A percentile compares a stretch with the other conserved stretches of the same genome.
Conservation (phyloP, 2,329 filamentous ascomycete genomes). For the Apiospora kogelbergensis region DNA sequence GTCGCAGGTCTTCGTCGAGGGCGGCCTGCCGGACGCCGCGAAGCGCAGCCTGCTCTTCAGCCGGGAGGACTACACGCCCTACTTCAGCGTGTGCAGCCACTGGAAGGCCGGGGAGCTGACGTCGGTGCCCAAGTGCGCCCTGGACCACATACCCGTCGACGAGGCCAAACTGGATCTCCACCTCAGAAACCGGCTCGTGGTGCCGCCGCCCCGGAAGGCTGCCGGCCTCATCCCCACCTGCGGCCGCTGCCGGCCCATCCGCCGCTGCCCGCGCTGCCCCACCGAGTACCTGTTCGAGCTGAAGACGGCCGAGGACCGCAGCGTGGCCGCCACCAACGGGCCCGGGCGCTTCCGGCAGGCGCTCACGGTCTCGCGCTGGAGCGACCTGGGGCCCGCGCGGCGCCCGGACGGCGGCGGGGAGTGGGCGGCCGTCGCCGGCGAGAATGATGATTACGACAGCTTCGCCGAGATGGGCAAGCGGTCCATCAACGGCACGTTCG, state of each 20-base stretch:
- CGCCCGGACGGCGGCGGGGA: background rate
- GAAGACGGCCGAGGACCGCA: conserved; percentile 8
- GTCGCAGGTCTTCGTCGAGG: background rate
- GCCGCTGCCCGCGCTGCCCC: background rate
- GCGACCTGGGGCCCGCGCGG: background rate
- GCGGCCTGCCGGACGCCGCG: background rate
- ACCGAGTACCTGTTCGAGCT: conserved; percentile 10
- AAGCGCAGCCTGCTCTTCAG: conserved; percentile 8
- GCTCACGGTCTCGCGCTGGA: conserved; percentile 2
- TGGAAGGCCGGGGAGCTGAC: conserved; percentile 5
- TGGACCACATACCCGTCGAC: conserved; percentile 1
- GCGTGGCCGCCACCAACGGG: background rate
- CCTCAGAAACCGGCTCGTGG: background rate
- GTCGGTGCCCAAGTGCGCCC: conserved; percentile 2
- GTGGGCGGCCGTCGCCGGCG: background rate
- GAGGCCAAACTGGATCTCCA: background rate
- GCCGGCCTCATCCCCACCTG: background rate
- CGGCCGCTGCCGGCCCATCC: conserved; percentile 2
- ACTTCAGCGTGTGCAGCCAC: conserved; percentile 9
- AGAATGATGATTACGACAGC: background rate
- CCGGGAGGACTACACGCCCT: conserved; percentile 7
- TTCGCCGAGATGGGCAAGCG: conserved; percentile 6
- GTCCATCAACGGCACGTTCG: conserved; percentile 6
- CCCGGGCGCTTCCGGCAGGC: conserved; percentile 1
- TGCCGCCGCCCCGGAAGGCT: background rate